A percentile compares a stretch with the other conserved stretches of the same genome.
Evolutionary conservation across 768 basidiomycete genomes (phyloP).

Genomic region (Sporobolomyces roseus): DNA sequence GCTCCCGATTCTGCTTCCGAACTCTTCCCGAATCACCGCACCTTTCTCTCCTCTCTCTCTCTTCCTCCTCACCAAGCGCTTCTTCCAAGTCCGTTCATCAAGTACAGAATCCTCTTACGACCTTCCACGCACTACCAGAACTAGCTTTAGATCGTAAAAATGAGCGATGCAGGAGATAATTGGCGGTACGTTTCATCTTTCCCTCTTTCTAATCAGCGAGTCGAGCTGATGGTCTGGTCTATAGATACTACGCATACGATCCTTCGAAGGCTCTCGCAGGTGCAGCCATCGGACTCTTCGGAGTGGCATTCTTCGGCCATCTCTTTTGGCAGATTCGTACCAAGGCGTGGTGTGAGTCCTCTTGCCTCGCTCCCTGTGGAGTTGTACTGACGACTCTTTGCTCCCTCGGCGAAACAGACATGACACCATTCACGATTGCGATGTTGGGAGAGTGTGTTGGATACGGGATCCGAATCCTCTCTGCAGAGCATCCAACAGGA

Average conservation of each 20-base stretch:
- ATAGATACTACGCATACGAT: slow-evolving; percentile 24
- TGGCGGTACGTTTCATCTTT: not conserved
- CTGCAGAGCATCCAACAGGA: slow-evolving; percentile 26
- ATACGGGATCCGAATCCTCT: slow-evolving; percentile 27
- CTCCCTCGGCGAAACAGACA: slow-evolving; percentile 20
- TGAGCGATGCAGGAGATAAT: no score
- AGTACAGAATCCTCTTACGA: no score
- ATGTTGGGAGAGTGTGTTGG: slow-evolving; percentile 27
- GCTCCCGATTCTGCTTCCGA: no score
- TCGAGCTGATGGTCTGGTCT: not conserved
- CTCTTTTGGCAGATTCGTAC: not conserved
- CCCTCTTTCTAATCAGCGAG: not conserved
- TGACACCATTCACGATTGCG: slow-evolving; percentile 34
- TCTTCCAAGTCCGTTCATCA: no score
- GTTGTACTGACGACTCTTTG: not conserved
- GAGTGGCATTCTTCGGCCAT: slow-evolving; percentile 14
- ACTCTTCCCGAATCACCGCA: no score
- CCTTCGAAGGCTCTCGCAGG: slow-evolving; percentile 11
- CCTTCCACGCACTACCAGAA: no score
- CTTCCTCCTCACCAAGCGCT: no score
- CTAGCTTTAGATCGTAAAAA: not conserved
- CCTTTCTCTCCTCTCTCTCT: no score
- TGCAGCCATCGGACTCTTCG: slow-evolving; percentile 20
- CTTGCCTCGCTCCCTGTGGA: not conserved
- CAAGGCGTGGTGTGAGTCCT: slow-evolving; percentile 15